These are phyloP conservation scores for Rhinocladiella similis DNA, from an alignment of 2,329 filamentous ascomycete genomes.

Conservation along the genomic window DNA sequence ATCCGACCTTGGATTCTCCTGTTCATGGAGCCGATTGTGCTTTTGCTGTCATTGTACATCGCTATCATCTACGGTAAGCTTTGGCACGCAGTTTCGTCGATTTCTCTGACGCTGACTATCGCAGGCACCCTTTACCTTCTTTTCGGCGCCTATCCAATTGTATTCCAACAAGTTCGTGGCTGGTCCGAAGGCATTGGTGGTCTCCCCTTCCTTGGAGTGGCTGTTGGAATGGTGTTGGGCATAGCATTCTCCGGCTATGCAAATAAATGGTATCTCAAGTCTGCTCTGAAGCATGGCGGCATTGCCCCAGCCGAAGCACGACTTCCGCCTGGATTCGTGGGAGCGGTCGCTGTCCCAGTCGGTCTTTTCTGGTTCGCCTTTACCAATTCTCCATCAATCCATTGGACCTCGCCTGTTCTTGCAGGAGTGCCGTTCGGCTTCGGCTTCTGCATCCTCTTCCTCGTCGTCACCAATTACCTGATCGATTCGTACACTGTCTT, in stretches of 20 bases:
- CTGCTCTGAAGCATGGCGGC: constrained; percentile 49
- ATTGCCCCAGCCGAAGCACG: constrained; percentile 67
- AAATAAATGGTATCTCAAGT: constrained; percentile 55
- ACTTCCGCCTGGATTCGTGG: constrained; percentile 62
- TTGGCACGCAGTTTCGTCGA: constrained; percentile 47
- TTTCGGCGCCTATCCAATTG: constrained; percentile 64
- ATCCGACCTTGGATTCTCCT: constrained; percentile 68
- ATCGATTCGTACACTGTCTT: constrained; percentile 70
- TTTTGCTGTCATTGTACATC: constrained; percentile 61
- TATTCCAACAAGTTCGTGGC: constrained; percentile 61
- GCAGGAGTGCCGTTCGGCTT: constrained; percentile 57
- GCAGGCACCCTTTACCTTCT: constrained; percentile 61
- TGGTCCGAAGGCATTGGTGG: constrained; percentile 63
- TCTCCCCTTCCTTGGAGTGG: constrained; percentile 67
- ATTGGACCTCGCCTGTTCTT: constrained; percentile 55
- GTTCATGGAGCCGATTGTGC: constrained; percentile 68
- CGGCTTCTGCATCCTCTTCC: constrained; percentile 50
- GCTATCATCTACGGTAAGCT: constrained; percentile 52
- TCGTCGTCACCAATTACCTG: constrained; percentile 40
- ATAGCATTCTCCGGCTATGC: constrained; percentile 57
- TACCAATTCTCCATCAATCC: constrained; percentile 59
- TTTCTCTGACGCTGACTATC: constrained; percentile 51
- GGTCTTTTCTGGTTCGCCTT: constrained; percentile 70
- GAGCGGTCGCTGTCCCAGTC: constrained; percentile 61
- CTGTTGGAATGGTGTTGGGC: constrained; percentile 64